phyloP scores from a whole-genome alignment of 2,329 filamentous ascomycete species.

The Meredithiella fracta region DNA sequence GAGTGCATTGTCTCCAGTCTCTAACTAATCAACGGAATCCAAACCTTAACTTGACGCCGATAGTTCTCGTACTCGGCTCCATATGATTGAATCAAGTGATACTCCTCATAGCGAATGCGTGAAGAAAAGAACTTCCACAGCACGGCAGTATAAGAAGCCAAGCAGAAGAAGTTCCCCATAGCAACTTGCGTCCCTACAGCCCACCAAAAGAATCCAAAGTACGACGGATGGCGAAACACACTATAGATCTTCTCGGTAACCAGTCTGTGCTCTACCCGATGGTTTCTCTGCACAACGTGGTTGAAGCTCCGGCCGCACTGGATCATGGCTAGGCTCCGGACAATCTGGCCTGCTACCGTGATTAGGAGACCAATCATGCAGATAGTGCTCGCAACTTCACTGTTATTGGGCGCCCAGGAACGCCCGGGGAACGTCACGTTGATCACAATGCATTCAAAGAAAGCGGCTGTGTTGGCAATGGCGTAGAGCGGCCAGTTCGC shows the following conservation, averaged over 20 bases:
- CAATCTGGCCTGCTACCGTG: conserved; percentile 53
- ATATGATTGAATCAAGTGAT: conserved; percentile 64
- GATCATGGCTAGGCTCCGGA: conserved; percentile 72
- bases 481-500: conserved; percentile 75
- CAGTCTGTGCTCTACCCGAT: conserved; percentile 53
- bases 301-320: conserved; percentile 87
- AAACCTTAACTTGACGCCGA: conserved; percentile 50
- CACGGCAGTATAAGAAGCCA: conserved; percentile 54
- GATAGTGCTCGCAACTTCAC: background rate
- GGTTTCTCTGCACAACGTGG: conserved; percentile 61
- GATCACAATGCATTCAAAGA: conserved; percentile 54
- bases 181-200: conserved; percentile 84
- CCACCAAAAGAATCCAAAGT: conserved; percentile 99
- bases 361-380: conserved; percentile 37
- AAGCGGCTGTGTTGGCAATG: conserved; percentile 60
- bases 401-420: conserved; percentile 29
- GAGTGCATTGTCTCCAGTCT: too few relatives aligned
- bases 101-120: conserved; percentile 65
- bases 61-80: conserved; percentile 66
- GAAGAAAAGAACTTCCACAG: conserved; percentile 72
- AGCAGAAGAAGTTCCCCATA: conserved; percentile 68
- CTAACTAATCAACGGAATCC: conserved; percentile 51
- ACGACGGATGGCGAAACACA: conserved; percentile 67
- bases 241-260: conserved; percentile 71
- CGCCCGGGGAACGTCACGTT: conserved; percentile 36